These are phyloP conservation scores for Papiliotrema laurentii DNA, from an alignment of 1,284 basidiomycete genomes.

Conservation along the genomic window DNA sequence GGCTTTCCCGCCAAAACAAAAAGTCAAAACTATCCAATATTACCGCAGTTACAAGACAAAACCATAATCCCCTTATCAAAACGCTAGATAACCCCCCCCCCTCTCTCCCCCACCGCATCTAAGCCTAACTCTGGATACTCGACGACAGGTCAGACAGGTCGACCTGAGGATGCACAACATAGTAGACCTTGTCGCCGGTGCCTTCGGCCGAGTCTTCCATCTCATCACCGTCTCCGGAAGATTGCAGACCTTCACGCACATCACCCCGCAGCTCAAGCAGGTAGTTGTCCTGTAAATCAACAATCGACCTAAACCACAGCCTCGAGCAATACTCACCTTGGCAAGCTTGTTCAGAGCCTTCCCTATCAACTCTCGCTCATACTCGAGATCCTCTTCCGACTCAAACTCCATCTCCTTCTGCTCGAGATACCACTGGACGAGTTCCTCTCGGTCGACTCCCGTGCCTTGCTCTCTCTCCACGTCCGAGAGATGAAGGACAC, in stretches of 20 bases:
- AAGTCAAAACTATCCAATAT: too few relatives aligned
- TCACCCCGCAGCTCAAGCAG: constrained; percentile 77
- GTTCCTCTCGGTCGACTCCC: constrained; percentile 80
- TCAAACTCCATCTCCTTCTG: constrained; percentile 76
- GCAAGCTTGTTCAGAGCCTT: constrained; percentile 87
- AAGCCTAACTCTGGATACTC: too few relatives aligned
- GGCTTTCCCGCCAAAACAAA: too few relatives aligned
- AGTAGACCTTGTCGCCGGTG: constrained; percentile 37
- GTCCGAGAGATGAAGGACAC: constrained; percentile 71
- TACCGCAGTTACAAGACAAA: too few relatives aligned
- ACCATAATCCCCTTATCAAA: too few relatives aligned
- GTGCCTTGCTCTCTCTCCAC: constrained; percentile 70
- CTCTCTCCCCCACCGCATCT: too few relatives aligned
- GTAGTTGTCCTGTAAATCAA: constrained; percentile 65
- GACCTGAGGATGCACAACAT: constrained; percentile 35
- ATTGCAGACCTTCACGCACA: constrained; percentile 67
- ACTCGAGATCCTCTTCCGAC: constrained; percentile 83
- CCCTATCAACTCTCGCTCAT: constrained; percentile 81
- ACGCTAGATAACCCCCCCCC: too few relatives aligned
- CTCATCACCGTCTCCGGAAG: constrained; percentile 47
- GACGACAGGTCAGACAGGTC: constrained; percentile 18
- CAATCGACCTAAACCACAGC: background rate
- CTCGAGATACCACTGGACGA: constrained; percentile 97
- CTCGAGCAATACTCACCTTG: constrained; percentile 59
- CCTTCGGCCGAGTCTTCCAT: constrained; percentile 15